phyloP scores from a whole-genome alignment of 1,139 yeast genomes.

The Kodamaea sp. region DNA sequence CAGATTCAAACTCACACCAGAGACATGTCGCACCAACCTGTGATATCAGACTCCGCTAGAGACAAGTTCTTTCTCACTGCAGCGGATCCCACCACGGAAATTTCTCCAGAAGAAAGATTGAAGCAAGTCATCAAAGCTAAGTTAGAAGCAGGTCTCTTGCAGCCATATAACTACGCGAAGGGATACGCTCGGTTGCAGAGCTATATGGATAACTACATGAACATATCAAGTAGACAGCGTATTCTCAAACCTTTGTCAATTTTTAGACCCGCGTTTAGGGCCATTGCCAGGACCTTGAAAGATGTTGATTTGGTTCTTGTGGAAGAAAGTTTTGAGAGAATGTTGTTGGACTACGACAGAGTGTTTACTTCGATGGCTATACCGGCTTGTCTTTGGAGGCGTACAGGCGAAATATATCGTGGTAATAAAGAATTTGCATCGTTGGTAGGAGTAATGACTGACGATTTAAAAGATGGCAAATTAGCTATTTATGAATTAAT shows the following conservation, averaged over 20 bases:
- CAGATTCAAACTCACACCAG: neutral
- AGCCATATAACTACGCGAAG: constrained; percentile 91
- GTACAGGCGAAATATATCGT: constrained; percentile 94
- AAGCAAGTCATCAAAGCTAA: constrained; percentile 96
- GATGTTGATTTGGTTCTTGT: constrained; percentile 91
- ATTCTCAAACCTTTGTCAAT: constrained; percentile 83
- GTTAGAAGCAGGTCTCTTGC: constrained; percentile 87
- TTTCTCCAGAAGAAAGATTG: constrained; percentile 90
- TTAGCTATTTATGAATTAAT: constrained; percentile 90
- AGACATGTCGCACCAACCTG: constrained; percentile 38
- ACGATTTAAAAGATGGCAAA: constrained; percentile 89
- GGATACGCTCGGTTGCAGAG: constrained; percentile 89
- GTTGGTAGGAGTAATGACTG: constrained; percentile 87
- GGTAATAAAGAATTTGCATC: constrained; percentile 98
- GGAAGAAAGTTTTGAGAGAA: constrained; percentile 92
- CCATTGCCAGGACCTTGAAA: constrained; percentile 85
- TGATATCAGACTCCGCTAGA: constrained; percentile 75
- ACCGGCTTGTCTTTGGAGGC: constrained; percentile 96
- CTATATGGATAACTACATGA: constrained; percentile 94
- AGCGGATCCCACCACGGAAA: constrained; percentile 94
- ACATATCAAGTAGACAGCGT: constrained; percentile 79
- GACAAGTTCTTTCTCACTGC: constrained; percentile 95
- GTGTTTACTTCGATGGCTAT: constrained; percentile 97
- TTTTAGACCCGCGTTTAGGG: constrained; percentile 91
- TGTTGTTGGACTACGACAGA: constrained; percentile 90